Evolutionary conservation across 2,329 filamentous ascomycete genomes (phyloP).

Genomic region (Pseudocercospora fijiensis): DNA sequence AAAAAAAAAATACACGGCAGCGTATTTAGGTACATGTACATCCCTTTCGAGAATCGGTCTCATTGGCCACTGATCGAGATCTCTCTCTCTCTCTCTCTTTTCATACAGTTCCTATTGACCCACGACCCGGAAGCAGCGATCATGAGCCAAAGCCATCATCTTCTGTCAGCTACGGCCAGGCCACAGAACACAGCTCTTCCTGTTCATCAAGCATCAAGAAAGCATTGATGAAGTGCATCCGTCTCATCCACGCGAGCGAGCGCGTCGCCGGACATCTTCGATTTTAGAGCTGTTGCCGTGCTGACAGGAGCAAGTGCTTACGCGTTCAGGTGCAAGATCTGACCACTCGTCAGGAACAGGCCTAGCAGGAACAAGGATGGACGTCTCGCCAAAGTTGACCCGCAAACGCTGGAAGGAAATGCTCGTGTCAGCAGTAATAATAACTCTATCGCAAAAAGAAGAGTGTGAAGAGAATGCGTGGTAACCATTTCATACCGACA

Average conservation of each 20-base stretch:
- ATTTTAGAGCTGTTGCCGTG: background rate
- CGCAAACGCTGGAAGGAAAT: background rate
- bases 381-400: background rate
- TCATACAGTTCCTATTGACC: too few species aligned
- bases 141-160: too few species aligned
- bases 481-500: conserved; percentile 24
- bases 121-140: too few species aligned
- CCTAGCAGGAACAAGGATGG: background rate
- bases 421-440: background rate
- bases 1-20: too few species aligned
- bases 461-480: conserved; percentile 1
- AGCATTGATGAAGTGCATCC: background rate
- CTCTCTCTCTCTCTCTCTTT: too few species aligned
- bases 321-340: background rate
- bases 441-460: background rate
- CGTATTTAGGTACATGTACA: too few species aligned
- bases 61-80: too few species aligned
- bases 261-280: background rate
- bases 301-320: background rate
- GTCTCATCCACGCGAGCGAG: background rate
- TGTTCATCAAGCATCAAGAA: too few species aligned
- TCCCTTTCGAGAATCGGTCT: too few species aligned
- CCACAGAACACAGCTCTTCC: too few species aligned
- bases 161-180: too few species aligned
- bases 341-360: conserved; percentile 3